Conservation (phyloP, 78 protist genomes). For the Ministeria vibrans region DNA sequence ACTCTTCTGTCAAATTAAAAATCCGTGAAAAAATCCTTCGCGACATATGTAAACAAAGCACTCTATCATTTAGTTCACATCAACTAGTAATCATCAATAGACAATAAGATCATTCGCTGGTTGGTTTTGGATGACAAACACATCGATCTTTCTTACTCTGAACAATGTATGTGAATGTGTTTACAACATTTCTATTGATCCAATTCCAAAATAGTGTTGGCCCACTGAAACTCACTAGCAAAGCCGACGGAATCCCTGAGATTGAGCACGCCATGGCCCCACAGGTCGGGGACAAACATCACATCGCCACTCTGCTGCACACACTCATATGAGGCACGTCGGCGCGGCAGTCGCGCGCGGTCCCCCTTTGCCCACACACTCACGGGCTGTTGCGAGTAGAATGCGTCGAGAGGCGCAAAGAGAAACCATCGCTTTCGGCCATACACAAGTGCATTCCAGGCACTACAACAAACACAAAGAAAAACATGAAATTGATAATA, state of each 20-base stretch:
- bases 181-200: no score
- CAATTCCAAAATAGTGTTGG: neutral
- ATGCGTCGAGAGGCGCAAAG: neutral
- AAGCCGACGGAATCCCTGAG: neutral
- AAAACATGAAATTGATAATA: neutral
- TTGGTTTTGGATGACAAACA: no score
- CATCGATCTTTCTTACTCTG: no score
- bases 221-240: slow-evolving; percentile 5
- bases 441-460: neutral
- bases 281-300: neutral
- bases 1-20: no score
- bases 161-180: no score
- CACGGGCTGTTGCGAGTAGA: neutral
- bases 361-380: neutral
- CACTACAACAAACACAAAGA: neutral
- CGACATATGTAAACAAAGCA: no score
- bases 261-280: slow-evolving; percentile 12
- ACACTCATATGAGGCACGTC: neutral
- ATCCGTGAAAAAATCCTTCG: no score
- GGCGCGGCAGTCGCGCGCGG: neutral
- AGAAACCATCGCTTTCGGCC: slow-evolving; percentile 11
- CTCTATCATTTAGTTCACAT: no score
- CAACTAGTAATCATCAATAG: no score
- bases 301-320: slow-evolving; percentile 5
- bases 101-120: no score